These are phyloP conservation scores for Lotmaria passim DNA, from an alignment of 208 protist species.

Conservation along the genomic window DNA sequence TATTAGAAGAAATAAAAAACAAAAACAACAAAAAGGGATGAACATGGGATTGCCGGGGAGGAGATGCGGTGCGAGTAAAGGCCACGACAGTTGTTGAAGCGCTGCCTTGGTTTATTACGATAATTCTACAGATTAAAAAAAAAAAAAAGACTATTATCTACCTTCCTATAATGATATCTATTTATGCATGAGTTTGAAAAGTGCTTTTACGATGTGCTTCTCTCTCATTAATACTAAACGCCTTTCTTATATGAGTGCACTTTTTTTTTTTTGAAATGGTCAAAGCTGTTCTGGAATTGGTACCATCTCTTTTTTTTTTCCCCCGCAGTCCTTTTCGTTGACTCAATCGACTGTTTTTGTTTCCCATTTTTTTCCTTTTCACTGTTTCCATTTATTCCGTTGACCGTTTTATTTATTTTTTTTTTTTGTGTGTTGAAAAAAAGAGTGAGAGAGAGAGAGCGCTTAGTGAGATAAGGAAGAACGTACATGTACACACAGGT, in stretches of 20 bases:
- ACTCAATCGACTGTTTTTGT: not conserved
- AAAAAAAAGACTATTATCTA: too few relatives aligned
- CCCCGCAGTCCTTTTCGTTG: not conserved
- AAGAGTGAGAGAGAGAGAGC: too few relatives aligned
- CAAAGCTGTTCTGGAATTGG: not conserved
- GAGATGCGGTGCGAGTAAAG: not conserved
- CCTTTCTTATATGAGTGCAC: not conserved
- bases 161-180: too few relatives aligned
- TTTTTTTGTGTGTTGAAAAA: too few relatives aligned
- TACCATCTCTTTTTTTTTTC: not conserved
- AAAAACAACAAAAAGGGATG: not conserved
- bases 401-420: too few relatives aligned
- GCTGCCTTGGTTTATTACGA: not conserved
- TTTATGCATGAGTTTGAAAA: not conserved
- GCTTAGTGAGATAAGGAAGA: too few relatives aligned
- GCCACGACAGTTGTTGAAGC: not conserved
- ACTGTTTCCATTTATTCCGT: too few relatives aligned
- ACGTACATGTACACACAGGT: too few relatives aligned
- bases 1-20: not conserved
- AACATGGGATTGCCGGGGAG: too few relatives aligned
- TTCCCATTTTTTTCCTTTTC: not conserved
- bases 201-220: not conserved
- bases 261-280: not conserved
- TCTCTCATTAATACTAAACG: not conserved
- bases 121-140: not conserved